These are phyloP conservation scores for Naganishia antarctica DNA, from an alignment of 768 basidiomycete species.

Conservation along the genomic window DNA sequence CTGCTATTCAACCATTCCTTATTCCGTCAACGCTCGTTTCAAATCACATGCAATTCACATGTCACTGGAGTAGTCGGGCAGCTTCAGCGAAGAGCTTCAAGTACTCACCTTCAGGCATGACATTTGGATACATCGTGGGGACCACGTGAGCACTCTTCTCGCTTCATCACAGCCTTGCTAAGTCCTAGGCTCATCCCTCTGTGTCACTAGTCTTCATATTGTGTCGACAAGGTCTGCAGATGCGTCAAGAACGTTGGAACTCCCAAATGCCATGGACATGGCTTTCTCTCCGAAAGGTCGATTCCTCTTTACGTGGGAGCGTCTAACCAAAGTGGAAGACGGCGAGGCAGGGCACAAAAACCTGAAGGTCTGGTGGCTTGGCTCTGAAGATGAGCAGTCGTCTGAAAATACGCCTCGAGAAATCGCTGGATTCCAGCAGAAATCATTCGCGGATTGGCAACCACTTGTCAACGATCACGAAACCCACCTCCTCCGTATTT, in stretches of 20 bases:
- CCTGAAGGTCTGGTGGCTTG: conserved; percentile 78
- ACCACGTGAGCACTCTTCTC: conserved; percentile 56
- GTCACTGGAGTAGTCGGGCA: conserved; percentile 33
- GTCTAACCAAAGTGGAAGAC: conserved; percentile 87
- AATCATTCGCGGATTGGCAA: conserved; percentile 75
- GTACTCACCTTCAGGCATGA: conserved; percentile 80
- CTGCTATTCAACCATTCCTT: too few species aligned
- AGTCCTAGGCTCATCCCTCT: neutral
- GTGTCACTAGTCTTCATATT: conserved; percentile 46
- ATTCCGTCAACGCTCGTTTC: too few species aligned
- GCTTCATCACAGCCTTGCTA: neutral
- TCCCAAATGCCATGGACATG: conserved; percentile 73
- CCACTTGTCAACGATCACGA: conserved; percentile 46
- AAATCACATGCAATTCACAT: too few species aligned
- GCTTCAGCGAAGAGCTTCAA: conserved; percentile 64
- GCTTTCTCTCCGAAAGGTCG: conserved; percentile 89
- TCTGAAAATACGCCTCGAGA: conserved; percentile 59
- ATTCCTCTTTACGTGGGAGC: conserved; percentile 92
- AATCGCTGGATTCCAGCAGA: conserved; percentile 79
- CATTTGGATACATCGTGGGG: conserved; percentile 78
- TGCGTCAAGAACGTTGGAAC: conserved; percentile 61
- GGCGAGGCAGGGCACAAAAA: conserved; percentile 82
- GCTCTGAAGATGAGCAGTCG: conserved; percentile 52
- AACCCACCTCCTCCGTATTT: conserved; percentile 40
- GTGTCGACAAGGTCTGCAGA: conserved; percentile 63